These are phyloP conservation scores for Fraxinus floribunda DNA, from an alignment of 305 asterid genomes.

Conservation along the genomic window DNA sequence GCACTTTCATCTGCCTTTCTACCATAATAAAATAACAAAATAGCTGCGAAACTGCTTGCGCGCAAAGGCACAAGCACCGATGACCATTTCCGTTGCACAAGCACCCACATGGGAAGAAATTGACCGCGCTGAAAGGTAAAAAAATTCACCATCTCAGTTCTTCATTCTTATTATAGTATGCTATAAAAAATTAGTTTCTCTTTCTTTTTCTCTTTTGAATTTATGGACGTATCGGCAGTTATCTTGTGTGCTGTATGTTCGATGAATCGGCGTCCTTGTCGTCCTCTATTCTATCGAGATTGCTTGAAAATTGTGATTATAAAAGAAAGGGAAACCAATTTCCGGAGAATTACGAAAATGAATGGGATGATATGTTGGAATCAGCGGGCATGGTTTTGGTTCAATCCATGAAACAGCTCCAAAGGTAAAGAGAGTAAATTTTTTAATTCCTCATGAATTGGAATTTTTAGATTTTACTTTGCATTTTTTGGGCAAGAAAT, in stretches of 20 bases:
- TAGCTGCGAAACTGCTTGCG: not conserved
- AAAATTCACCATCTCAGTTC: not conserved
- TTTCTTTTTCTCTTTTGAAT: not conserved
- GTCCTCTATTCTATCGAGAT: conserved; percentile 49
- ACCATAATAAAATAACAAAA: not conserved
- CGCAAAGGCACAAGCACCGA: not conserved
- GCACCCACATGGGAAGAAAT: conserved; percentile 59
- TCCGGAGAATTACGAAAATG: conserved; percentile 32
- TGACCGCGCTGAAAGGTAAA: conserved; percentile 68
- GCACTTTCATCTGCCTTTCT: not conserved
- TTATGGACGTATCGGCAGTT: conserved; percentile 43
- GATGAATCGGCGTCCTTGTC: conserved; percentile 64
- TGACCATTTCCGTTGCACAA: conserved; percentile 34
- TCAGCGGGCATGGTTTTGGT: conserved; percentile 89
- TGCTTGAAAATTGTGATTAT: conserved; percentile 30
- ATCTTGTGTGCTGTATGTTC: conserved; percentile 65
- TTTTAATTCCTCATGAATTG: not conserved
- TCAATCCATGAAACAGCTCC: conserved; percentile 63
- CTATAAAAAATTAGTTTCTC: not conserved
- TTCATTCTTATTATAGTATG: not conserved
- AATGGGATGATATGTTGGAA: conserved; percentile 61
- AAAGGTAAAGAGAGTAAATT: conserved; percentile 40
- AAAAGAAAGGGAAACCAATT: conserved; percentile 14
- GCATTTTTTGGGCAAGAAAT: not conserved
- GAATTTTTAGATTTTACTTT: not conserved